Percentiles rank a stretch among this genome's conserved stretches.
phyloP scores from a whole-genome alignment of 768 basidiomycete species.

The Chalciporus sphaerocephalus region DNA sequence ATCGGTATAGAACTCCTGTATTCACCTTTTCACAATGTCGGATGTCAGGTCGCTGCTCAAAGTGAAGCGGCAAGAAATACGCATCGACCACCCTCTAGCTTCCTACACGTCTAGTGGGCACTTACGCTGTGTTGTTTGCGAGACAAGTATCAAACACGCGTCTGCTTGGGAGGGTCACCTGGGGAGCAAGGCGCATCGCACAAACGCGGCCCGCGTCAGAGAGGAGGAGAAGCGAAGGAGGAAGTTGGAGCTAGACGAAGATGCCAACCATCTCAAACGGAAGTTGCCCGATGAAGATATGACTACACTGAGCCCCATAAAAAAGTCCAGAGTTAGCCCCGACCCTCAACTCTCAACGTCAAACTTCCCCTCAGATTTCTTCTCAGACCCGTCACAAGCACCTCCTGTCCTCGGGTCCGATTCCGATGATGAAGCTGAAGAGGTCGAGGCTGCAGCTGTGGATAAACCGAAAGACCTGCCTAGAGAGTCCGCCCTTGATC shows the following conservation, averaged over 20 bases:
- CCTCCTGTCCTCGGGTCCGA: slow-evolving; percentile 34
- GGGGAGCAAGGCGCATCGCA: slow-evolving; percentile 75
- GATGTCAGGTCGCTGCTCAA: slow-evolving; percentile 78
- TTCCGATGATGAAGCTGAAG: slow-evolving; percentile 42
- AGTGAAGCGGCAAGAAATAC: slow-evolving; percentile 75
- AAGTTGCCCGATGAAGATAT: slow-evolving; percentile 24
- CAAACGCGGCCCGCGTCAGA: slow-evolving; percentile 53
- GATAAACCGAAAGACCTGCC: neutral
- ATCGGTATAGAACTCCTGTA: neutral
- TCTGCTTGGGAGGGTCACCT: slow-evolving; percentile 87
- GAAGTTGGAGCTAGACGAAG: slow-evolving; percentile 34
- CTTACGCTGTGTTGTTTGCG: slow-evolving; percentile 66
- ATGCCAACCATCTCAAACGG: slow-evolving; percentile 36
- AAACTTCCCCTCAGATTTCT: slow-evolving; percentile 65
- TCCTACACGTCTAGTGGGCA: slow-evolving; percentile 63
- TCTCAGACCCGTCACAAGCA: slow-evolving; percentile 67
- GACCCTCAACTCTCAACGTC: slow-evolving; percentile 12
- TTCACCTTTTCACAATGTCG: slow-evolving; percentile 46
- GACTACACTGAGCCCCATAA: slow-evolving; percentile 27
- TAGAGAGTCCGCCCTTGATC: slow-evolving; percentile 44
- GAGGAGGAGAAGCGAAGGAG: slow-evolving; percentile 48
- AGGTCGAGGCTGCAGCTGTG: slow-evolving; percentile 8
- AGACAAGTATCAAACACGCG: slow-evolving; percentile 61
- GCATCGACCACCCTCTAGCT: slow-evolving; percentile 69
- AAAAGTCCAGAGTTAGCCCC: slow-evolving; percentile 28